Evolutionary conservation across 768 basidiomycete genomes (phyloP).

Genomic region (Boletus sp.): DNA sequence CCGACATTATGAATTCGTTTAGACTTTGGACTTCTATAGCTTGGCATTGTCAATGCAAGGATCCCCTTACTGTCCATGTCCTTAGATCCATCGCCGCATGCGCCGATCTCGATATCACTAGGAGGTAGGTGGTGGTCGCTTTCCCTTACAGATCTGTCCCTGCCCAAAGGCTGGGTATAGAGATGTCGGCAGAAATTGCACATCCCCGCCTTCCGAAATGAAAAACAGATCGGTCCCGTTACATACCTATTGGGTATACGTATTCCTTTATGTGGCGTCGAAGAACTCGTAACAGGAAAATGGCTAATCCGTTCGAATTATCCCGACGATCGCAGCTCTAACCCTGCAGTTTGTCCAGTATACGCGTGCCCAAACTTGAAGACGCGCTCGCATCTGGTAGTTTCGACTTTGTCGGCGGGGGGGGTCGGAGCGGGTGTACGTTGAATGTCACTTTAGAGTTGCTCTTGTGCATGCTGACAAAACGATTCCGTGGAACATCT

Average conservation of each 20-base stretch:
- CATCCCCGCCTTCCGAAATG: slow-evolving; percentile 15
- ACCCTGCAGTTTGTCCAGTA: not conserved
- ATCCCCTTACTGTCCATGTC: not conserved
- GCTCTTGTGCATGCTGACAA: not conserved
- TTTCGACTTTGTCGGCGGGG: not conserved
- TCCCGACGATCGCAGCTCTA: not conserved
- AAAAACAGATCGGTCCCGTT: slow-evolving; percentile 9
- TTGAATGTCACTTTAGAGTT: not conserved
- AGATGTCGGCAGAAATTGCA: slow-evolving; percentile 2
- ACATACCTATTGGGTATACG: not conserved
- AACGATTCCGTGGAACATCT: not conserved
- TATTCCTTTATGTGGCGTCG: not conserved
- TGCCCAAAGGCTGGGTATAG: not conserved
- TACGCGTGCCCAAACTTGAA: not conserved
- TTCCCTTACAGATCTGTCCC: not conserved
- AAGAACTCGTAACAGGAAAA: not conserved
- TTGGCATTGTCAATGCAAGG: not conserved
- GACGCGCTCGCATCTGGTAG: not conserved
- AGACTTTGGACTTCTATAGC: not conserved
- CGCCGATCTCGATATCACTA: not conserved
- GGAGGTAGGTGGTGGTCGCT: not conserved
- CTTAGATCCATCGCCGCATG: not conserved
- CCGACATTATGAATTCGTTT: not conserved
- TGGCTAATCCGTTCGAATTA: not conserved
- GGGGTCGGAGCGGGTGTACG: not conserved